These are phyloP conservation scores for Lentinula sp. DNA, from an alignment of 768 basidiomycete species.

Conservation along the genomic window DNA sequence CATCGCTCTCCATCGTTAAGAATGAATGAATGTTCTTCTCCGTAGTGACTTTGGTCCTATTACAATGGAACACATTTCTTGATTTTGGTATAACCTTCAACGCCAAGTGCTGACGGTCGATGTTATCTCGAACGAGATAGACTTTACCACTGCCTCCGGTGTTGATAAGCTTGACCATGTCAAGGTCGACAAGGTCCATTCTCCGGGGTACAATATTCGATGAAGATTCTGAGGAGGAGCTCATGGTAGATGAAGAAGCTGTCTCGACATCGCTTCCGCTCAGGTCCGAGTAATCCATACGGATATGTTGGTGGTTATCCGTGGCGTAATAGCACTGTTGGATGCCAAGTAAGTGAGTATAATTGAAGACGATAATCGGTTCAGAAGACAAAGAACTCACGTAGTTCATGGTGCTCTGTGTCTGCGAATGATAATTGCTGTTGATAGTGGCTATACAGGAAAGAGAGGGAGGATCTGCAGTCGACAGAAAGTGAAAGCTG, in stretches of 20 bases:
- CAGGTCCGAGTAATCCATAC: not conserved
- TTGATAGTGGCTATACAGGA: not conserved
- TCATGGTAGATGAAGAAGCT: not conserved
- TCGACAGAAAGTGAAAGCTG: not conserved
- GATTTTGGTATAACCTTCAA: constrained; percentile 17
- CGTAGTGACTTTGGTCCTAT: constrained; percentile 6
- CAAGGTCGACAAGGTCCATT: constrained; percentile 6
- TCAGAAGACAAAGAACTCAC: not conserved
- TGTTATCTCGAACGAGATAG: constrained; percentile 12
- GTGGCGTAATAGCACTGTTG: constrained; percentile 4
- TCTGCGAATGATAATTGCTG: not conserved
- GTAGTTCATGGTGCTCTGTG: not conserved
- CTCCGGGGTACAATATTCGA: not conserved
- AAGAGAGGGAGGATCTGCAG: not conserved
- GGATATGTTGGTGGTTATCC: not conserved
- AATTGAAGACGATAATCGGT: not conserved
- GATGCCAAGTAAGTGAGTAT: not conserved
- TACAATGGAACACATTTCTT: not conserved
- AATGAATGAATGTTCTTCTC: constrained; percentile 7
- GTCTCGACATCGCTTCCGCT: not conserved
- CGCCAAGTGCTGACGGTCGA: constrained; percentile 7
- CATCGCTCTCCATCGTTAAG: constrained; percentile 7
- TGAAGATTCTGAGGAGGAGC: not conserved
- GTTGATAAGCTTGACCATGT: constrained; percentile 6
- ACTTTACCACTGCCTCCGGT: constrained; percentile 12